Base-by-base conservation (phyloP, 2,329 filamentous ascomycete species). In the Aurifilum marmelostoma region DNA sequence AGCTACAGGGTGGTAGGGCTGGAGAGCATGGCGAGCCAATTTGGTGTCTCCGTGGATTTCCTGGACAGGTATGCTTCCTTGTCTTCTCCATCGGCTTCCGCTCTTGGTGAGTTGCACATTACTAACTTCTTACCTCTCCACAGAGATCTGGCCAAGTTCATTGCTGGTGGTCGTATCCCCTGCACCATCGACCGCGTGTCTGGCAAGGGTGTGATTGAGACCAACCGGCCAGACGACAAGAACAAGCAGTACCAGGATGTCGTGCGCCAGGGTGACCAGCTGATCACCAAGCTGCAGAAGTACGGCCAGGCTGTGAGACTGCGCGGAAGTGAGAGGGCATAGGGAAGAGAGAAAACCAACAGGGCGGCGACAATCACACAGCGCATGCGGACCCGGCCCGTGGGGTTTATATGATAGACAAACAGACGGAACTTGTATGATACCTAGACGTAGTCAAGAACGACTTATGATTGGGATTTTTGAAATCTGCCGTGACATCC, bases 171-270 rank as follows among this genome's bases (percentile, higher is more conserved):
- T 78, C 91, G 95, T 75, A 95, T 99, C 77, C 91, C 94, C 65
- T 98, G 96, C 86, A 98, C 94, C 32, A 98, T 99, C 75, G 96
- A 99, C 82, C 92, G 96, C 67, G 96, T 99, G 73, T 93, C 94
- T 70, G 96, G 95, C 74, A 96, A 97, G 80, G 95, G 95, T 65
- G 92, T 98, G 75, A 98, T 99, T 76, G 96, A 98, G 87, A 99
- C 96, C 59, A 97, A 97, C 83, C 88, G 96, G 67, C 94, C 95
- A 11, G 96, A 98, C 79, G 94, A 97, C 84, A 99, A 99, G 90
- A 98, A 98, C 87, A 97, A 97, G 87, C 96, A 99, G 83, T 99
- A 99, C 82, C 92, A 94, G 75, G 96, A 99, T 76, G 94, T 98
- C 50, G 94, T 99, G 71, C 96, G 96, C 83, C 96, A 98, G 79